phyloP scores from a whole-genome alignment of 164 flowering plant species.

The Sextonia rubra region DNA sequence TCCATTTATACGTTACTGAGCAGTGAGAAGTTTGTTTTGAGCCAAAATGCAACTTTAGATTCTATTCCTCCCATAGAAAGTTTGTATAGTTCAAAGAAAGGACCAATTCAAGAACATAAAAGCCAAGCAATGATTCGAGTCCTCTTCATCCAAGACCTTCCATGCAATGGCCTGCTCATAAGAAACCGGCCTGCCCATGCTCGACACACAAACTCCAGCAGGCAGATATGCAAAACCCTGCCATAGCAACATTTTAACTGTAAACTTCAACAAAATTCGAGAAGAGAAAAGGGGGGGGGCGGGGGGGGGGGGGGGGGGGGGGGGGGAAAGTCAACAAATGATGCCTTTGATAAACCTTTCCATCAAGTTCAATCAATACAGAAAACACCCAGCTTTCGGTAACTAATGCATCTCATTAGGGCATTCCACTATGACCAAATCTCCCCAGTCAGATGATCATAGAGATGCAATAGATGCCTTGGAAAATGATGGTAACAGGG shows the following conservation, averaged over 20 bases:
- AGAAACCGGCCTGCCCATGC: conserved; percentile 75
- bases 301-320: too few species aligned
- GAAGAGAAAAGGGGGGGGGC: not conserved
- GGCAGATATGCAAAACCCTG: conserved; percentile 80
- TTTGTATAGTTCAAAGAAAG: conserved; percentile 40
- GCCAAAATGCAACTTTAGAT: not conserved
- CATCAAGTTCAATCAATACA: not conserved
- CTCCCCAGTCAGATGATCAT: too few species aligned
- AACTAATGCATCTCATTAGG: too few species aligned
- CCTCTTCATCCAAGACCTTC: conserved; percentile 75
- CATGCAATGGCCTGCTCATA: conserved; percentile 82
- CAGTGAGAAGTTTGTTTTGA: not conserved
- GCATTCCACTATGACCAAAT: too few species aligned
- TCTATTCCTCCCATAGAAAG: not conserved
- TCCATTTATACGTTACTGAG: too few species aligned
- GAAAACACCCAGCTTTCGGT: not conserved
- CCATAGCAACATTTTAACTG: not conserved
- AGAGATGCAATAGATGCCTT: too few species aligned
- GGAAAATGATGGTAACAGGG: too few species aligned
- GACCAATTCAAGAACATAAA: conserved; percentile 89
- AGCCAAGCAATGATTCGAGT: conserved; percentile 67
- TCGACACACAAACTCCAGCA: conserved; percentile 66
- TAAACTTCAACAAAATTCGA: not conserved
- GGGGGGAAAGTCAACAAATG: not conserved
- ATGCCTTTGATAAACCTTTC: not conserved